Conservation (phyloP, 352 stramenopile species). For the Plasmopara muralis region DNA sequence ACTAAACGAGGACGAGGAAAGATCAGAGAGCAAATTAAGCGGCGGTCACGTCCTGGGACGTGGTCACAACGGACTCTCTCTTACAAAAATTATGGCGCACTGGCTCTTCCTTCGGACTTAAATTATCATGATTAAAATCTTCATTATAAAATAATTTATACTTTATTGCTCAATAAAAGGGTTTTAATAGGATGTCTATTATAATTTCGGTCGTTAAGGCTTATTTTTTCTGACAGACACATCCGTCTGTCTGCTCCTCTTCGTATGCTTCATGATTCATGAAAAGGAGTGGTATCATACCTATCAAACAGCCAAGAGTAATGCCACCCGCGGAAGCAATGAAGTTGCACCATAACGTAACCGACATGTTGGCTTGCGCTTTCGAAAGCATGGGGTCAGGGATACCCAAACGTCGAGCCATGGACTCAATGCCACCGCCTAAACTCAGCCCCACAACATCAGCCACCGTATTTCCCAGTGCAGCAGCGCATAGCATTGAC, state of each 20-base stretch:
- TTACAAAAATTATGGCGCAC: neutral
- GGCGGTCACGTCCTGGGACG: neutral
- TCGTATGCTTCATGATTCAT: constrained; percentile 72
- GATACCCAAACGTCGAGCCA: constrained; percentile 60
- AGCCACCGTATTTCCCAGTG: constrained; percentile 92
- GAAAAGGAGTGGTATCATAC: constrained; percentile 88
- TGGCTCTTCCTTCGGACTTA: too few relatives aligned
- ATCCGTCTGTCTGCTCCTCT: constrained; percentile 29
- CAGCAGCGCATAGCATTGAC: constrained; percentile 92
- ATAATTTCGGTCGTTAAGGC: too few relatives aligned
- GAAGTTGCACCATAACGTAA: constrained; percentile 74
- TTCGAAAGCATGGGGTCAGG: constrained; percentile 69
- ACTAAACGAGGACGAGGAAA: too few relatives aligned
- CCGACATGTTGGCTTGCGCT: constrained; percentile 64
- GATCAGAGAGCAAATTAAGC: too few relatives aligned
- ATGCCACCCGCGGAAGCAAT: constrained; percentile 77
- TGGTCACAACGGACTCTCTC: neutral
- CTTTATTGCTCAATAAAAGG: too few relatives aligned
- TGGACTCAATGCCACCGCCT: constrained; percentile 86
- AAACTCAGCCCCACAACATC: constrained; percentile 92
- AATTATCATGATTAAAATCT: too few relatives aligned
- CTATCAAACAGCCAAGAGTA: constrained; percentile 82
- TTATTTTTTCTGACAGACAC: constrained; percentile 12
- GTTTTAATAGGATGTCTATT: too few relatives aligned
- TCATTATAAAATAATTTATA: too few relatives aligned